Evolutionary conservation across 1,284 basidiomycete species (phyloP), one percentile per base, ranked within the genome.

Genomic region (Naganishia cerealis): DNA sequence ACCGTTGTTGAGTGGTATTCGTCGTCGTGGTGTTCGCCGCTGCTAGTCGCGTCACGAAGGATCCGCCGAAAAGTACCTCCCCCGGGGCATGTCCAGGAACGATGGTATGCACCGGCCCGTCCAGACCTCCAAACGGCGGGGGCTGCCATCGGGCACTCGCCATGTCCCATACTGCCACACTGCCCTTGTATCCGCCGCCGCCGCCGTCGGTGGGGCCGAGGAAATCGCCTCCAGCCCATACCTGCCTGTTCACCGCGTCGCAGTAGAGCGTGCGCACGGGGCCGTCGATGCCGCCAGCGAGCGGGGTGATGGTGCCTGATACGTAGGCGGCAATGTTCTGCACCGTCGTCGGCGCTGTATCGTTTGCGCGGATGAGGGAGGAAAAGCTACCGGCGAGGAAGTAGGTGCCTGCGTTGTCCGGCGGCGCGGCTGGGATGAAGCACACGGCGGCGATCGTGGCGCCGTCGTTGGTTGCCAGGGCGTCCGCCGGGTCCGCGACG

Each of bases 51-150:
- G 90, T 88, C 67, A 89, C 76, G 83, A 98, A 98, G 21, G 88
- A 88, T 54, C 95, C 95, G 1, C 90, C 86, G 75, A 98, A 94
- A 76, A 94, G 89, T 61, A 98, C 82, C 71, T 88, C 90, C 24
- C 84, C 83, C 63, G 85, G 84, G 63, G 91, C 88, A 42, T 86
- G 81, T 72, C 91, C 91, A 48, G 88, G 81, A 43, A 87, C 85
- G 75, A 98, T 96, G 57, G 89, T 88, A 36, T 84, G 81, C 66
- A 98, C 92, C 72, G 86, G 84, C 57, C 92, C 93, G 50, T 87
- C 83, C 61, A 99, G 83, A 26, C 94, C 93, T 56, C 85, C 86
- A 79, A 97, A 96, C 16, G 89, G 88, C 21, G 92, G 84, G 15
- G 55, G 21, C 18, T 36, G 36, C 50, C 61, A 55, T 16, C 7